phyloP scores from a whole-genome alignment of 331 rosid species.

The Malus hybrid region DNA sequence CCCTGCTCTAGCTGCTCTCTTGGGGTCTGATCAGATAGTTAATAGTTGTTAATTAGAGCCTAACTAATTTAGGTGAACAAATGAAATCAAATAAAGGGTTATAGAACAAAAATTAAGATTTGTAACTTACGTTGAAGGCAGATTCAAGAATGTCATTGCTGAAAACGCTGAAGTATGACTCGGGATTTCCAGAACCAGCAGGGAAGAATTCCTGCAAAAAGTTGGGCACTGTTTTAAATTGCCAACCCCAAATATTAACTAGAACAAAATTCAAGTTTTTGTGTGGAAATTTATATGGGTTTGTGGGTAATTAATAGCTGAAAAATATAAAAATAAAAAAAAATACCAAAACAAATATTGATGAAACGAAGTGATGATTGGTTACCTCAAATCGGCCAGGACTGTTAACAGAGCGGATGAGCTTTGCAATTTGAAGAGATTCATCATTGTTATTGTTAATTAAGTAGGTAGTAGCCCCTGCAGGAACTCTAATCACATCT shows the following conservation, averaged over 20 bases:
- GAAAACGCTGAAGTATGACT: slow-evolving; percentile 44
- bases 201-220: slow-evolving; percentile 36
- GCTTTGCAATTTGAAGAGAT: slow-evolving; percentile 31
- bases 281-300: not conserved
- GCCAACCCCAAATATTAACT: slow-evolving; percentile 4
- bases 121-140: slow-evolving; percentile 35
- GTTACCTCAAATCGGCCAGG: slow-evolving; percentile 38
- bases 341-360: not conserved
- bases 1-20: slow-evolving; percentile 31
- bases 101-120: not conserved
- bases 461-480: slow-evolving; percentile 36
- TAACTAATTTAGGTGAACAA: not conserved
- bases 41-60: not conserved
- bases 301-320: not conserved
- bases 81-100: not conserved
- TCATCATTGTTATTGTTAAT: slow-evolving; percentile 25
- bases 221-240: not conserved
- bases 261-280: not conserved
- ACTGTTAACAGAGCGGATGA: slow-evolving; percentile 36
- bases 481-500: slow-evolving; percentile 35
- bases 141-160: slow-evolving; percentile 40
- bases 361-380: not conserved
- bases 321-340: not conserved
- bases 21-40: slow-evolving; percentile 15
- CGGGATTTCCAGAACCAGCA: slow-evolving; percentile 17